A percentile compares a stretch with the other conserved stretches of the same genome.
These are phyloP conservation scores for Thielaviopsis punctulata DNA, from an alignment of 2,329 filamentous ascomycete species.

Conservation along the genomic window DNA sequence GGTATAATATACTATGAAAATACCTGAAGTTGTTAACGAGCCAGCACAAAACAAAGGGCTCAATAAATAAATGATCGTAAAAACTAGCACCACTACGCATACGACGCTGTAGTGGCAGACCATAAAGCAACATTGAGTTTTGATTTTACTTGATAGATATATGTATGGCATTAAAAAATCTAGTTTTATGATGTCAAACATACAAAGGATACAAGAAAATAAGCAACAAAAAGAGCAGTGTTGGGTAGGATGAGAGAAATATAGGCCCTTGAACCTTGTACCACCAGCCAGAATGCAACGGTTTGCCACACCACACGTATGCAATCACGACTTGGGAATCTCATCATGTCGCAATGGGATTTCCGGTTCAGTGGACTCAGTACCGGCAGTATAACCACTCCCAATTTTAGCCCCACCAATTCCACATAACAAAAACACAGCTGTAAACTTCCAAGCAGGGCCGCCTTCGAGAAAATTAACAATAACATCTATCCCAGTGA, in stretches of 20 bases:
- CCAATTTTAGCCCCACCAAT: not conserved
- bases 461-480: not conserved
- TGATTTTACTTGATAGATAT: too few species aligned
- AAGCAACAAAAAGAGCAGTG: not conserved
- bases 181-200: not conserved
- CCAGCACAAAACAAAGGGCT: not conserved
- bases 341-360: not conserved
- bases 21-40: too few species aligned
- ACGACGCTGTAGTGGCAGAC: not conserved
- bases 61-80: not conserved
- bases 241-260: not conserved
- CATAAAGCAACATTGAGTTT: too few species aligned
- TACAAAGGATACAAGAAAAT: not conserved
- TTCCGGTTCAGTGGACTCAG: too few species aligned
- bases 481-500: not conserved
- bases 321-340: not conserved
- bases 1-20: not conserved
- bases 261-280: not conserved
- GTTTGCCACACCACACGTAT: not conserved
- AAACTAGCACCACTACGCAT: too few species aligned
- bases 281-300: not conserved
- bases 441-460: not conserved
- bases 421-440: not conserved
- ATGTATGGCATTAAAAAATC: too few species aligned
- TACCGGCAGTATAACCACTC: not conserved